Percentiles rank a stretch among this genome's conserved stretches.
phyloP scores from a whole-genome alignment of 805 yeast genomes.

The Limtongozyma cylindracea region DNA sequence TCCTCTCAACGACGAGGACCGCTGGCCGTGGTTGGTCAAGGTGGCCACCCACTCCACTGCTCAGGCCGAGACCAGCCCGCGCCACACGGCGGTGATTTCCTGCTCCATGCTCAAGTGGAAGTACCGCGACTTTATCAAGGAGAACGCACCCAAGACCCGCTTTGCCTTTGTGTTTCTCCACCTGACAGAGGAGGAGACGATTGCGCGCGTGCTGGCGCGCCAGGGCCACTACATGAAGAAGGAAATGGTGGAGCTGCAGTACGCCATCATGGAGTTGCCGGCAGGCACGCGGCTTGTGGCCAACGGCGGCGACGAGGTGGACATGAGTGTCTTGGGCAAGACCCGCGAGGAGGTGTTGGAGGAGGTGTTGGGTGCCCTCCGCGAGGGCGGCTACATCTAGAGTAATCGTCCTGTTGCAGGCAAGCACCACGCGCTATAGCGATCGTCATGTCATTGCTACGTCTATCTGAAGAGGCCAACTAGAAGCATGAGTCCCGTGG shows the following conservation, averaged over 20 bases:
- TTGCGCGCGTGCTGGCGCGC: conserved; percentile 35
- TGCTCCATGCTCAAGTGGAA: conserved; percentile 68
- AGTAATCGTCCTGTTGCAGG: no score
- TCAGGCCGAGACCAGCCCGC: conserved; percentile 3
- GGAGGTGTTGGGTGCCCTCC: no score
- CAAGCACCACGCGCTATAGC: no score
- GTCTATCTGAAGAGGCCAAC: no score
- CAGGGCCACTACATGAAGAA: conserved; percentile 71
- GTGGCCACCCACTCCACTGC: conserved; percentile 13
- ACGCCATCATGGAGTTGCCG: conserved; percentile 53
- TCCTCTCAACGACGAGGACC: conserved; percentile 72
- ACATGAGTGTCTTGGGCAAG: no score
- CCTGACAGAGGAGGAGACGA: conserved; percentile 34
- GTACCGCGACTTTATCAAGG: conserved; percentile 41
- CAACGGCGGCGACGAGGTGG: conserved; percentile 14
- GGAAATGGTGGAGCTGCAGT: conserved; percentile 63
- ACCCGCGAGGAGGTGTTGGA: no score
- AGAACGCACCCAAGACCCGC: conserved; percentile 6
- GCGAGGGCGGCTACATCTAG: no score
- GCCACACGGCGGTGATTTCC: conserved; percentile 26
- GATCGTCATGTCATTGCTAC: no score
- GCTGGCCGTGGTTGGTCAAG: conserved; percentile 78
- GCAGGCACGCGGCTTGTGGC: conserved; percentile 9
- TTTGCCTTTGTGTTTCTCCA: conserved; percentile 43
- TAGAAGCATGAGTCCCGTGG: no score